Evolutionary conservation across 2,329 filamentous ascomycete species (phyloP), one percentile per base, ranked within the genome.

Genomic region (Microascus cirrosus): DNA sequence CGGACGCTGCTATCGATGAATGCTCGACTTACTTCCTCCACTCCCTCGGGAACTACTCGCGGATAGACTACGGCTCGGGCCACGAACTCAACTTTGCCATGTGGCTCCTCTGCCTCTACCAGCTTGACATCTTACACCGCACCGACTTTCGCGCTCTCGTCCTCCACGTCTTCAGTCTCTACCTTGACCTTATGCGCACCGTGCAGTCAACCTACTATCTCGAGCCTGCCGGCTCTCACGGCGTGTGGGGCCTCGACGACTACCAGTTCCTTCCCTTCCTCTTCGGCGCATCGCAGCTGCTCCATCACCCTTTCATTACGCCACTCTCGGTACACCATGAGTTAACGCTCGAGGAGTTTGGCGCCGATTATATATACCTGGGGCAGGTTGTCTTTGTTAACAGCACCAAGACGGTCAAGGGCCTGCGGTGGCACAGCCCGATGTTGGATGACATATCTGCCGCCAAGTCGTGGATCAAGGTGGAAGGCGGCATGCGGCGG

Each of bases 381-480:
- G 88, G 92, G 56, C 94, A 97, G 72, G 90, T 99, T 28, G 81
- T 82, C 56, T 99, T 95, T 72, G 93, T 99, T 59, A 96, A 97
- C 73, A 89, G 85, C 64, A 95, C 95, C 59, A 99, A 99, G 77
- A 96, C 90, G 1, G 92, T 96, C 59, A 90, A 95, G 67, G 93
- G 92, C 1, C 75, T 99, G 60, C 82, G 94, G 52, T 99, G 94
- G 94, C 95, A 99, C 67, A 92, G 87, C 62, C 94, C 95, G 3
- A 97, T 99, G 95, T 82, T 99, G 20, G 94, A 99, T 68, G 94
- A 99, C 69, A 99, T 99, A 62, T 94, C 89, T 3, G 86, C 90
- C 1, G 88, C 93, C 18, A 92, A 90, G 69, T 89, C 80, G 45
- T 99, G 94, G 94, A 75, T 73, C 62, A 99, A 99, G 77, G 88